Percentiles rank a stretch among this genome's conserved stretches.
These are phyloP conservation scores for Akanthomyces uredinophilus DNA, from an alignment of 2,329 filamentous ascomycete species.

Conservation along the genomic window DNA sequence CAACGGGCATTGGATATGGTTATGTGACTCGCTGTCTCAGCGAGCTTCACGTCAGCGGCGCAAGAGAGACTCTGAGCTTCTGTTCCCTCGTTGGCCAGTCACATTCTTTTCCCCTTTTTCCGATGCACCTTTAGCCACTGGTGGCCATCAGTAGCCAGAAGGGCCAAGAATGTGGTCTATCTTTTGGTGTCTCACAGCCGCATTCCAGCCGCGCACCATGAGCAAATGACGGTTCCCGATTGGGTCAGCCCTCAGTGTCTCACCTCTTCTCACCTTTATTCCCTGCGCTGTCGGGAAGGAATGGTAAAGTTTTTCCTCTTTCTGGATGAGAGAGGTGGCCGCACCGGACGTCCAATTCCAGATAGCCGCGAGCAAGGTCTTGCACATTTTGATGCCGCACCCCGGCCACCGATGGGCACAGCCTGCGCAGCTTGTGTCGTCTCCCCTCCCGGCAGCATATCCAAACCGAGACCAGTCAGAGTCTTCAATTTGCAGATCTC, in stretches of 20 bases:
- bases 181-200: background rate
- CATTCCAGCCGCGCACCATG: background rate
- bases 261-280: background rate
- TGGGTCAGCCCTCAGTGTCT: background rate
- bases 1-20: no score
- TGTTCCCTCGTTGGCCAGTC: no score
- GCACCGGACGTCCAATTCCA: no score
- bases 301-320: background rate
- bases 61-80: no score
- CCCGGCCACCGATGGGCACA: no score
- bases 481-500: background rate
- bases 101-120: no score
- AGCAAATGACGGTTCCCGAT: background rate
- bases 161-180: conserved; percentile 1
- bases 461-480: background rate
- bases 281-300: background rate
- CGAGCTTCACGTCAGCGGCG: no score
- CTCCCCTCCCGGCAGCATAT: background rate
- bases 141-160: background rate
- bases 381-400: no score
- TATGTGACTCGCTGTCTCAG: no score
- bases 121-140: background rate
- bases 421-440: no score
- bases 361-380: no score
- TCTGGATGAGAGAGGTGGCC: background rate